A percentile compares a stretch with the other conserved stretches of the same genome.
These are phyloP conservation scores for Stachybotrys chlorohalonatus DNA, from an alignment of 2,329 filamentous ascomycete species.

Conservation along the genomic window DNA sequence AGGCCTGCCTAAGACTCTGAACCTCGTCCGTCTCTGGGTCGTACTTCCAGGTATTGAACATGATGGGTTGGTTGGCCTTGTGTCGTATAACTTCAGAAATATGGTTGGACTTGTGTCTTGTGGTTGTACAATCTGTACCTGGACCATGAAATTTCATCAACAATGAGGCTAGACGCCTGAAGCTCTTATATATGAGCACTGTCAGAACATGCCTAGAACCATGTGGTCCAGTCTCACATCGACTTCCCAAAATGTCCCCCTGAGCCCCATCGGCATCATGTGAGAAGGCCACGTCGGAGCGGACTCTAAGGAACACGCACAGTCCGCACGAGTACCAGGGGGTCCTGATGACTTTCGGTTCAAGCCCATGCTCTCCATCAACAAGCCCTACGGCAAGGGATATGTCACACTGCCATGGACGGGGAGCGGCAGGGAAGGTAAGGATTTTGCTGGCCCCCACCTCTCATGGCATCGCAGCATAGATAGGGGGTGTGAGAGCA, in stretches of 20 bases:
- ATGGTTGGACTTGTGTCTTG: not conserved
- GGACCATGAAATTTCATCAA: not conserved
- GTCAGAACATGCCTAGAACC: not conserved
- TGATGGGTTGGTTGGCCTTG: conserved; percentile 5
- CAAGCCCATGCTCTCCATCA: not conserved
- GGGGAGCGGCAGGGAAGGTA: too few relatives aligned
- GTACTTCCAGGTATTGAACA: conserved; percentile 30
- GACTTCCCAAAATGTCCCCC: not conserved
- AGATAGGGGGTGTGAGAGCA: too few relatives aligned
- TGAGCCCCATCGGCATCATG: not conserved
- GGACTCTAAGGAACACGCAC: not conserved
- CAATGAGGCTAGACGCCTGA: not conserved
- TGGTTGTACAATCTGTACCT: not conserved
- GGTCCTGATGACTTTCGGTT: not conserved
- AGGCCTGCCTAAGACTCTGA: conserved; percentile 24
- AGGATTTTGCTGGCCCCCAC: too few relatives aligned
- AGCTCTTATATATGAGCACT: not conserved
- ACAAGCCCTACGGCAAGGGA: too few relatives aligned
- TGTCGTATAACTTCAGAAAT: not conserved
- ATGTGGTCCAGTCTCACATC: not conserved
- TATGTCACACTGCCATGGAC: too few relatives aligned
- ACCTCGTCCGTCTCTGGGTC: conserved; percentile 27
- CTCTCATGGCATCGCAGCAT: too few relatives aligned
- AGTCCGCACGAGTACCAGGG: not conserved
- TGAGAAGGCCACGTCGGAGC: not conserved